Evolutionary conservation across 164 flowering plant species (phyloP), one percentile per base, ranked within the genome.

Genomic region (Stephania yunnanensis): DNA sequence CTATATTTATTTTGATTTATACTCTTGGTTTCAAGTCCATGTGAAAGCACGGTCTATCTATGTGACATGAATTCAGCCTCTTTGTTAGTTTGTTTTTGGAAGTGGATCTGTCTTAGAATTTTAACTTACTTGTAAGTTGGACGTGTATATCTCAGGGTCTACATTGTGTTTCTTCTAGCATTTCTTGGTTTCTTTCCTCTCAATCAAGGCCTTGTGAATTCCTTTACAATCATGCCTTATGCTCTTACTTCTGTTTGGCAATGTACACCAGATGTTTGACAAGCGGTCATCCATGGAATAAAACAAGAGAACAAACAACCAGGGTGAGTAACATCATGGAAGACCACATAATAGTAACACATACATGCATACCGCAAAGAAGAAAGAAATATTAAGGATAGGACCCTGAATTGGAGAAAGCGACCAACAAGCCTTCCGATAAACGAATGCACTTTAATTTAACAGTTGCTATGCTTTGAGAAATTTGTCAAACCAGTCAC

Each of bases 401-500:
- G 25, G 25, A 25, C 25, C 25, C 25, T 25, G 25, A 25, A 25
- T 25, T 25, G 25, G 25, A 25, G 25, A 25, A 25, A 25, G 25
- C 0, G 25, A 25, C 25, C 25, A 25, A 25, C 25, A 25, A 25
- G 25, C 25, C 25, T 25, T 25, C 25, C 25, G 25, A 25, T 25
- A 25, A 25, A 25, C 25, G 42, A 36, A 36, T 2, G 42, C 42
- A 20, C 29, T 67, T 10, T 67, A 25, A 25, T 25, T 25, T 30
- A 45, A 29, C 8, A 22, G n/a, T n/a, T 10, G 55, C 15, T 7
- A 50, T 50, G 55, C 12, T 73, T 78, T 75, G 74, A 87, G 82
- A 74, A 81, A 81, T 74, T 70, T 87, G 84, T 93, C 98, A 48
- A 95, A 87, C 97, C 97, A 95, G 61, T 91, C 87, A 63, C 93